Evolutionary conservation across 2,329 filamentous ascomycete genomes (phyloP), one percentile per base, ranked within the genome.

Genomic region (Geoglossum cookeanum): DNA sequence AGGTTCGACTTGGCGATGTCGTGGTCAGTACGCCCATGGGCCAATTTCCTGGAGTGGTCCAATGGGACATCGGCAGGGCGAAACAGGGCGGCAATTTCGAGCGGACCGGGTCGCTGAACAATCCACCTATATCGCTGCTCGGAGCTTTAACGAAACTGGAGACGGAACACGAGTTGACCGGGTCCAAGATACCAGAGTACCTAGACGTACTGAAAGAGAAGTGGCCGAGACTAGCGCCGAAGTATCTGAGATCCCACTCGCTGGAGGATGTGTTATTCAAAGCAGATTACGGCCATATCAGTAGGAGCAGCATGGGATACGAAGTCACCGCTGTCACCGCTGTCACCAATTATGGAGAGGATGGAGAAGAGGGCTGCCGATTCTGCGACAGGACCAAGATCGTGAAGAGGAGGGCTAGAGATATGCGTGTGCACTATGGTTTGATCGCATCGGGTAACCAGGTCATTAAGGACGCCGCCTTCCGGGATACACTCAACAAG

Each of bases 361-460:
- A 59, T 29, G 49, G 53, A 7, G 45, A 55, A 54, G 54, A 62
- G 1, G 32, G 30, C 39, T 63, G 63, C 48, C 56, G 22, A 33
- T 49, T 58, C 15, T 64, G 61, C 27, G 63, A 63, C 17, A 59
- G 56, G 35, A 52, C 61, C 9, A 56, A 61, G 42, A 48, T 58
- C 45, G 39, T 63, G 29, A 22, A 57, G 29, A 60, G 61, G 39
- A 58, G 58, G 47, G 52, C 62, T 27, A 57, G 61, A 57, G 58
- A 58, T 9, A 63, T 63, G 57, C 53, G 33, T 51, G 59, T 65
- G 6, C 62, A 66, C 44, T 65, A 64, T 51, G 64, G 65, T 4
- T 45, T 63, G 2, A 61, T 65, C 35, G 62, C 63, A 55, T 66
- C 64, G n/a, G 63, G 65, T 9, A 62, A 65, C 29, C 55, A 32